phyloP scores from a whole-genome alignment of 1,284 basidiomycete species.

The Cryptococcus sp. region DNA sequence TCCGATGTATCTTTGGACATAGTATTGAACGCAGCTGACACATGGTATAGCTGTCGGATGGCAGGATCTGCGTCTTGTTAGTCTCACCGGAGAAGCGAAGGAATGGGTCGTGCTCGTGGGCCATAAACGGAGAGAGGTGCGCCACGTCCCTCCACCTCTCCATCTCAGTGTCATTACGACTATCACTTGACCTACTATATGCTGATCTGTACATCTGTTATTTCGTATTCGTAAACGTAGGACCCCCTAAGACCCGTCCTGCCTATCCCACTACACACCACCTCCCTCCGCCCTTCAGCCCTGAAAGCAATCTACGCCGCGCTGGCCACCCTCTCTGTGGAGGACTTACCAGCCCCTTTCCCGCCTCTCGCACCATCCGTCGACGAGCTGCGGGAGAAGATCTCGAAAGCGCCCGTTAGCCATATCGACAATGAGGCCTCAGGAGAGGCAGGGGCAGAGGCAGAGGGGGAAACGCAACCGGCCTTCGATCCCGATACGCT shows the following conservation, averaged over 20 bases:
- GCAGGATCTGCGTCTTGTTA: slow-evolving; percentile 40
- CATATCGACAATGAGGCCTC: background rate
- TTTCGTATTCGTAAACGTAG: slow-evolving; percentile 18
- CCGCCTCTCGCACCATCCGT: slow-evolving; percentile 32
- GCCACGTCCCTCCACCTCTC: slow-evolving; percentile 10
- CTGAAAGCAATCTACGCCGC: slow-evolving; percentile 41
- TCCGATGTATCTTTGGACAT: background rate
- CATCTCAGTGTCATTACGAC: background rate
- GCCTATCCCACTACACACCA: slow-evolving; percentile 49
- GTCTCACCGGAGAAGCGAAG: slow-evolving; percentile 23
- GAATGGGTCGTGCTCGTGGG: slow-evolving; percentile 47
- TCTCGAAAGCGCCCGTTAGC: slow-evolving; percentile 1
- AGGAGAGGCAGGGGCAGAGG: slow-evolving; percentile 3
- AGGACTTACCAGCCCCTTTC: slow-evolving; percentile 29
- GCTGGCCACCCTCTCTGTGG: slow-evolving; percentile 21
- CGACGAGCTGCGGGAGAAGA: slow-evolving; percentile 23
- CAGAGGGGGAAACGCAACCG: slow-evolving; percentile 4
- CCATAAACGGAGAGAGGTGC: slow-evolving; percentile 42
- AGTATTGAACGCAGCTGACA: background rate
- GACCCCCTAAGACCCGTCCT: slow-evolving; percentile 49
- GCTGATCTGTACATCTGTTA: background rate
- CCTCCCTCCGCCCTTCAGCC: slow-evolving; percentile 43
- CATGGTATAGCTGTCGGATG: slow-evolving; percentile 49
- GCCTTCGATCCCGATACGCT: slow-evolving; percentile 46
- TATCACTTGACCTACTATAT: background rate